Base-by-base conservation (phyloP, 78 protist species). In the Dictyostelium brefeldianum region DNA sequence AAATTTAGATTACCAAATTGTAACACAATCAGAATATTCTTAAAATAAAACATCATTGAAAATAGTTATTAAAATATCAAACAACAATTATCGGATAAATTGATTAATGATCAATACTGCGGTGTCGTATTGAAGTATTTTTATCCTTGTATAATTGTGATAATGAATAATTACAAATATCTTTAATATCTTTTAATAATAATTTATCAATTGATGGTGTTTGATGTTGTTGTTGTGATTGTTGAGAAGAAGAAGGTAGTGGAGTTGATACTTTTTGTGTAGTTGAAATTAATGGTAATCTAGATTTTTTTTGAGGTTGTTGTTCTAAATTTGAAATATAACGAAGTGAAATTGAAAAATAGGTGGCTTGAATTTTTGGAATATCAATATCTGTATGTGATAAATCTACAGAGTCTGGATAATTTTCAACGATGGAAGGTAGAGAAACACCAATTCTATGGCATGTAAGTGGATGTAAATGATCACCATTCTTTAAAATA, bases 131-230 rank as follows among this genome's bases (percentile, higher is more conserved):
- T n/a, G n/a, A n/a, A n/a, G n/a, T 48, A 14, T 15, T 14, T 59
- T 48, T 71, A 15, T 71, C 81, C 29, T 59, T 53, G 25, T 46
- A 85, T 25, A 50, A 29, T 22, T 36, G 7, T 5, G 57, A 46
- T 9, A 77, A 50, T 12, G 25, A n/a, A 27, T 36, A n/a, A 50
- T 50, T 77, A 50, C 81, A 77, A 18, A 12, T 50, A 9, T 77
- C 31, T 50, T 77, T 64, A 77, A 77, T 77, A 43, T 77, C 22
- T 77, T 77, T 46, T 17, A 77, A 50, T 14, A 73, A 47, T 12
- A 5, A 20, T n/a, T 73, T 47, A 73, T 47, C 56, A 25, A 29
- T 8, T 31, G 15, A 5, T 17, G 15, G 17, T 65, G 27, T 11
- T 65, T 64, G n/a, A n/a, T n/a, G 41, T 64, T 64, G 41, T n/a